A percentile compares a stretch with the other conserved stretches of the same genome.
phyloP scores from a whole-genome alignment of 371 early-diverging fungal genomes.

The Umbelopsis sp. region DNA sequence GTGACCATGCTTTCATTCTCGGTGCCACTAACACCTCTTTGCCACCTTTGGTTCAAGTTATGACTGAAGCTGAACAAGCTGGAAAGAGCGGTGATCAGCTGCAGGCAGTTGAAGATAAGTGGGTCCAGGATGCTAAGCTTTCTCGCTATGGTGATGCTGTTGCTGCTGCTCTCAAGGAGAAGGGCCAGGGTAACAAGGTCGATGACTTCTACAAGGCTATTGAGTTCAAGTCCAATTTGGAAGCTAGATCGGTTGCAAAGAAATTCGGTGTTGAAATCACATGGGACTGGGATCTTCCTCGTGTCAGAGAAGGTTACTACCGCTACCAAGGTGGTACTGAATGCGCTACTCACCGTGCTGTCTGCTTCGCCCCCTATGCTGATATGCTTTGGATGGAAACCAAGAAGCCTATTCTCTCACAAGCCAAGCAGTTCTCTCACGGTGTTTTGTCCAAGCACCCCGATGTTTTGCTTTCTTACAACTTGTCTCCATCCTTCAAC shows the following conservation, averaged over 20 bases:
- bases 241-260: conserved; percentile 83
- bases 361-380: conserved; percentile 91
- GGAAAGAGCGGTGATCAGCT: conserved; percentile 81
- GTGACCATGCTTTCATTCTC: conserved; percentile 96
- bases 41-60: conserved; percentile 72
- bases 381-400: conserved; percentile 99
- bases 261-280: conserved; percentile 80
- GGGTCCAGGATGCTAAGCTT: conserved; percentile 85
- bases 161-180: conserved; percentile 70
- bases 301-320: conserved; percentile 96
- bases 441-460: conserved; percentile 76
- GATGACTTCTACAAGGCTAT: conserved; percentile 61
- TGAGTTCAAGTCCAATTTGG: conserved; percentile 74
- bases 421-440: conserved; percentile 91
- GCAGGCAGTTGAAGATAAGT: conserved; percentile 86
- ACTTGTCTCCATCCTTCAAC: conserved; percentile 98
- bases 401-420: conserved; percentile 88
- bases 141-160: conserved; percentile 87
- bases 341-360: conserved; percentile 87
- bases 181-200: conserved; percentile 47
- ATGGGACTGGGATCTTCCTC: conserved; percentile 93
- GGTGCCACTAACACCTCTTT: conserved; percentile 86
- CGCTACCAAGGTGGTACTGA: conserved; percentile 95
- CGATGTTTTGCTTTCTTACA: conserved; percentile 85
- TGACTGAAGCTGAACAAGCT: conserved; percentile 79